phyloP scores from a whole-genome alignment of 75 land plant species.

The Sequoiadendron giganteum region DNA sequence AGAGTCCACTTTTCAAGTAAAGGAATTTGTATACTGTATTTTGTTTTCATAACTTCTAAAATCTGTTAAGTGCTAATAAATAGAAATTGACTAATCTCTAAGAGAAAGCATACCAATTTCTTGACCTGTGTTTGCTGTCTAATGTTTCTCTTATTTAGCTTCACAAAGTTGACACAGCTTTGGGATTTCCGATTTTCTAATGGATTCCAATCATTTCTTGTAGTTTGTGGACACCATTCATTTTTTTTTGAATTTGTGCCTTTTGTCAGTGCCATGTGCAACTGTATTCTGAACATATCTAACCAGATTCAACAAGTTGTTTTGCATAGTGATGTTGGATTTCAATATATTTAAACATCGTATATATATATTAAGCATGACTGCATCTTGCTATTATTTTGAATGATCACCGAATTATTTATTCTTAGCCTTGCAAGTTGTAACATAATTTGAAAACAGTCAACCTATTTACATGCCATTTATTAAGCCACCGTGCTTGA shows the following conservation, averaged over 20 bases:
- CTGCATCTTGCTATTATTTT: too few relatives aligned
- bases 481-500: too few relatives aligned
- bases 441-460: too few relatives aligned
- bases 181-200: not conserved
- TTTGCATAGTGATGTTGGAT: too few relatives aligned
- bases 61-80: not conserved
- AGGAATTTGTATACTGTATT: not conserved
- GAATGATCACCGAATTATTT: too few relatives aligned
- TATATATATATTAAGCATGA: too few relatives aligned
- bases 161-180: not conserved
- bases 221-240: not conserved
- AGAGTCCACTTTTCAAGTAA: not conserved
- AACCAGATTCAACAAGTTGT: too few relatives aligned
- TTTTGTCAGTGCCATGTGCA: not conserved
- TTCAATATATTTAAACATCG: too few relatives aligned
- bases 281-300: not conserved
- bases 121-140: not conserved
- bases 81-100: not conserved
- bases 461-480: too few relatives aligned
- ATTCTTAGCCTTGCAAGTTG: too few relatives aligned
- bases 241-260: not conserved
- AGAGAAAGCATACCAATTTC: not conserved
- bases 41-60: not conserved
- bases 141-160: not conserved
- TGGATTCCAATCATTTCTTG: not conserved